Evolutionary conservation across 192 early-diverging fungal genomes (phyloP), one percentile per base, ranked within the genome.

Genomic region (Ramicandelaber brevisporus): DNA sequence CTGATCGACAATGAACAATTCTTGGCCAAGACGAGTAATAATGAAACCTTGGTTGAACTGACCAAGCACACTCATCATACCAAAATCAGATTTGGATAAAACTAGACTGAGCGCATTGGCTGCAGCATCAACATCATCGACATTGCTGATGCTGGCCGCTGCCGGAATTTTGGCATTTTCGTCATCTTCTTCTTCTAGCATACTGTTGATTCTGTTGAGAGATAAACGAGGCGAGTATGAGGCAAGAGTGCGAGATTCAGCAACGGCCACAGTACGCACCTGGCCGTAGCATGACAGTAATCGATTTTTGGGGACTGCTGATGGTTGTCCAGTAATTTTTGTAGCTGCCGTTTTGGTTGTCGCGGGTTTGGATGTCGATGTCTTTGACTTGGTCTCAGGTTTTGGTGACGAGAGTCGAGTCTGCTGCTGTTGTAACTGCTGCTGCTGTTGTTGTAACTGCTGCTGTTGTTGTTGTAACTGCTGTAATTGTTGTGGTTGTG

Each of bases 1-100:
- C 38, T 98, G 93, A 50, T 98, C 93, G 30, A 98, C 66, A 22
- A 98, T 83, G 43, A 79, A 93, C 5, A 98, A 59, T 15, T 57
- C 57, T 4, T 46, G 41, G 43, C 55, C 41, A n/a, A 85, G 50
- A 1, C 55, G 43, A 0, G 57, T 63, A 6, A 98, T 57, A 27
- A 98, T 98, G 45, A 98, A 98, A 1, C 89, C 93, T 26, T 64
- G 63, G 41, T 98, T 98, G 59, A 98, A 98, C 48, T 98, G 93
- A 1, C 93, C 93, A 2, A 93, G 21, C 3, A 98, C 48, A 20
- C 60, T 43, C 81, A 98, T 95, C 2, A 39, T 26, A n/a, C 29
- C 22, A 52, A 98, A 98, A 31, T 92, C 85, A 0, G 27, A 13
- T 38, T 92, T 83, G 31, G 46, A 37, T 28, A 93, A n/a, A n/a